Evolutionary conservation across 202 grass and related monocot genomes (phyloP).

Genomic region (Tripidium arundinaceum): DNA sequence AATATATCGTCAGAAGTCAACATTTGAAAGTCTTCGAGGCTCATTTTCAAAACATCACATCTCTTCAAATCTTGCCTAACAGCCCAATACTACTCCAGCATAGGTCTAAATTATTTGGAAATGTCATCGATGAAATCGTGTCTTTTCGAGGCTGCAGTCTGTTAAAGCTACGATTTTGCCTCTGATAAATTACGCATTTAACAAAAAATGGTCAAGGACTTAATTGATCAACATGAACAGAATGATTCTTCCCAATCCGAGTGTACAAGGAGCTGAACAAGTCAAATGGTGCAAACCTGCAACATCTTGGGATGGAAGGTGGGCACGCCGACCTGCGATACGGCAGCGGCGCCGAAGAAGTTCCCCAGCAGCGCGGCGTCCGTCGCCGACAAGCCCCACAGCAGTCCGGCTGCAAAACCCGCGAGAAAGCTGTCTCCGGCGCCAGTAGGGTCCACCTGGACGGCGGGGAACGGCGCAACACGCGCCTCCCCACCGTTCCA

Average conservation of each 20-base stretch:
- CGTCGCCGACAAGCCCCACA: slow-evolving; percentile 71
- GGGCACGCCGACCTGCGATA: slow-evolving; percentile 73
- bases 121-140: not conserved
- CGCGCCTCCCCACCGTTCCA: slow-evolving; percentile 65
- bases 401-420: slow-evolving; percentile 60
- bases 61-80: too few relatives aligned
- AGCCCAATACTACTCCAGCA: too few relatives aligned
- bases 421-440: slow-evolving; percentile 92
- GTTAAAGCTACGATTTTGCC: not conserved
- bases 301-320: slow-evolving; percentile 71
- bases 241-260: not conserved
- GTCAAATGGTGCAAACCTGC: slow-evolving; percentile 51
- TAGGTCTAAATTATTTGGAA: not conserved
- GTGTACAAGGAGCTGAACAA: not conserved
- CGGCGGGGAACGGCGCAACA: slow-evolving; percentile 54
- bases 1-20: too few relatives aligned
- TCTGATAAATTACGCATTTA: not conserved
- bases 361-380: slow-evolving; percentile 85
- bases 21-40: too few relatives aligned
- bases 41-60: too few relatives aligned
- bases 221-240: not conserved
- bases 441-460: slow-evolving; percentile 88
- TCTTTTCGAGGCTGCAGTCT: not conserved
- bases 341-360: slow-evolving; percentile 75
- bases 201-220: not conserved